Evolutionary conservation across 768 basidiomycete species (phyloP).

Genomic region (Boletus patriciae): DNA sequence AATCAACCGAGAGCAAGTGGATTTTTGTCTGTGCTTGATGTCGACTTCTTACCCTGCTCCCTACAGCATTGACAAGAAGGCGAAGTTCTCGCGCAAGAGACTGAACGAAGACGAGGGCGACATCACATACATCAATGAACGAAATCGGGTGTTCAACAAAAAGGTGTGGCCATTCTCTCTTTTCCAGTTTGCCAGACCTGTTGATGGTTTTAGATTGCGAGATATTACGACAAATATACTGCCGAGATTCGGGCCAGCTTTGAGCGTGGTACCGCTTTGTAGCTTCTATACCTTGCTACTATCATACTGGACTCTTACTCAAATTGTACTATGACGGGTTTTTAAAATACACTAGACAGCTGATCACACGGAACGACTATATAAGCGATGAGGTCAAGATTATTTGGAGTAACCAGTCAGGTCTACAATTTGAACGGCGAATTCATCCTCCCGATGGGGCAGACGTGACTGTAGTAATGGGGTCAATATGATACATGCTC

Average conservation of each 20-base stretch:
- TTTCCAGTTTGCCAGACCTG: background rate
- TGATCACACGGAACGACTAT: background rate
- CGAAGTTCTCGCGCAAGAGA: conserved; percentile 86
- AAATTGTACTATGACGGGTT: conserved; percentile 7
- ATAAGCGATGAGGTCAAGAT: background rate
- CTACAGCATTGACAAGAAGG: conserved; percentile 80
- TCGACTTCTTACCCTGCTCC: conserved; percentile 1
- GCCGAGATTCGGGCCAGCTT: conserved; percentile 95
- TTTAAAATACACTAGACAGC: conserved; percentile 3
- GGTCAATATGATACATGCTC: background rate
- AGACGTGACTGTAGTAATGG: background rate
- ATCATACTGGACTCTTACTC: conserved; percentile 1
- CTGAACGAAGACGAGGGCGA: conserved; percentile 93
- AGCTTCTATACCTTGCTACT: conserved; percentile 24
- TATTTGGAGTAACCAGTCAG: no score
- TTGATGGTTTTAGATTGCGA: conserved; percentile 61
- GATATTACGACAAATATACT: conserved; percentile 97
- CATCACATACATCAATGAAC: conserved; percentile 99
- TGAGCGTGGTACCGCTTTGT: conserved; percentile 94
- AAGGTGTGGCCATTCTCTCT: conserved; percentile 52
- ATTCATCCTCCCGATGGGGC: no score
- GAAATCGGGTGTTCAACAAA: conserved; percentile 97
- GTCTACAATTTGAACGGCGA: background rate
- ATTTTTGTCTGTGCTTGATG: background rate
- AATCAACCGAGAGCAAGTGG: conserved; percentile 87